These are phyloP conservation scores for Triticum turgidum DNA, from an alignment of 176 grass and related monocot species.

Conservation along the genomic window DNA sequence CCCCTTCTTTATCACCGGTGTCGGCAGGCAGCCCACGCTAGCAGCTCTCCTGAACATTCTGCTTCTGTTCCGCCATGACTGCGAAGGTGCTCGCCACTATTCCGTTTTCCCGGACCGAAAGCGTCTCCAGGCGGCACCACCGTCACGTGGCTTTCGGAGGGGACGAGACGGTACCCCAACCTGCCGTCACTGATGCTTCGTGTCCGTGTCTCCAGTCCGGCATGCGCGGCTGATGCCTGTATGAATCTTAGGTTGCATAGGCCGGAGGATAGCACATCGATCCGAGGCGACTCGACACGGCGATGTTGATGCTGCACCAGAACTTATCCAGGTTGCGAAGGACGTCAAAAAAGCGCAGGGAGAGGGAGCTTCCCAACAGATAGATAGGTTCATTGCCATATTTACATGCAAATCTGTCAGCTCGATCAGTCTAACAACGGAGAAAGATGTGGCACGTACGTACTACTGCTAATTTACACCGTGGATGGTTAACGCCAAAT, in stretches of 20 bases:
- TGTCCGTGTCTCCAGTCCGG: background rate
- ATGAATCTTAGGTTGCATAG: background rate
- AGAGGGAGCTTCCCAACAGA: background rate
- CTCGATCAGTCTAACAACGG: background rate
- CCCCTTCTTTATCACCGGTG: slow-evolving; percentile 19
- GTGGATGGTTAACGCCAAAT: background rate
- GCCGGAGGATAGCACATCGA: too few species aligned
- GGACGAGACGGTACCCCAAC: background rate
- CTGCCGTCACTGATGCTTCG: background rate
- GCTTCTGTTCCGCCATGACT: background rate
- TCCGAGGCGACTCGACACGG: background rate
- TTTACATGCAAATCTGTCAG: slow-evolving; percentile 24
- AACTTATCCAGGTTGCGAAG: background rate
- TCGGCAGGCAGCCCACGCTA: background rate
- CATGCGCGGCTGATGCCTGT: background rate
- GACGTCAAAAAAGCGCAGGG: background rate
- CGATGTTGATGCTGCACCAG: background rate
- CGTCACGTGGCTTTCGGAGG: background rate
- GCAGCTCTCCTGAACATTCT: slow-evolving; percentile 19
- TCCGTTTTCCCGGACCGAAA: background rate
- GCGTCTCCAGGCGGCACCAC: background rate
- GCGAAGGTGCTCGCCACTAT: background rate
- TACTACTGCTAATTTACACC: slow-evolving; percentile 11
- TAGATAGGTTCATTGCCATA: slow-evolving; percentile 29
- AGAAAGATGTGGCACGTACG: background rate